Base-by-base conservation (phyloP, 2,329 filamentous ascomycete genomes). In the Penicillium sp. region DNA sequence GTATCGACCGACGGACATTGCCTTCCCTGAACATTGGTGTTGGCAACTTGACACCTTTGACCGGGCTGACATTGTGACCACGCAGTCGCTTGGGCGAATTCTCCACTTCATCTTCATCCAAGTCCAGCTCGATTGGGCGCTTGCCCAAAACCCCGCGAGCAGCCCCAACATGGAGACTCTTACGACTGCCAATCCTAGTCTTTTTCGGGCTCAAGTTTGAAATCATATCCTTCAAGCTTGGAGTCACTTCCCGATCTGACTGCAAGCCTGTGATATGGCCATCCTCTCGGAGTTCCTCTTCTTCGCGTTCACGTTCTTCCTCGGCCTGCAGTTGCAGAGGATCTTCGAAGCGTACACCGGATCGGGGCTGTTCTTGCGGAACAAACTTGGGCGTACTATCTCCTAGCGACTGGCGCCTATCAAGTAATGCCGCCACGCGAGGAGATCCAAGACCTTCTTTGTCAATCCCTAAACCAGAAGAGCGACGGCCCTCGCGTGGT, bases 151-250 rank as follows among this genome's bases (percentile, higher is more conserved):
- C 75, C 0, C 89, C 89, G 60, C 79, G 85, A 15, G 89, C 89
- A 65, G 88, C 89, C 40, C 89, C 89, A 21, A 91, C 84, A 61
- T 89, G 87, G 49, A 92, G 78, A 68, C 89, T 92, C 75, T 92
- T 92, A 40, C 89, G 85, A 15, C 85, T 85, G 55, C 81, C 85
- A 7, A 89, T 64, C 6, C 76, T 79, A 53, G 84, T 87, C 71
- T 91, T 90, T 73, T 89, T 90, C 0, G 90, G 90, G 25, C 88
- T 91, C 60, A 93, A 79, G 55, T 85, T 89, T 59, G 88, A 82
- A 59, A 93, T 93, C 84, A 91, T 87, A 61, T 91, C 88, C 60
- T 85, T 88, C 43, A 93, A 75, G 60, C 85, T 90, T 36, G 86
- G 73, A 0, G 88, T 89, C 3, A 78, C 79, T 61, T 90, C 87